phyloP scores from a whole-genome alignment of 2,329 filamentous ascomycete genomes.

The Macrophomina phaseolina region DNA sequence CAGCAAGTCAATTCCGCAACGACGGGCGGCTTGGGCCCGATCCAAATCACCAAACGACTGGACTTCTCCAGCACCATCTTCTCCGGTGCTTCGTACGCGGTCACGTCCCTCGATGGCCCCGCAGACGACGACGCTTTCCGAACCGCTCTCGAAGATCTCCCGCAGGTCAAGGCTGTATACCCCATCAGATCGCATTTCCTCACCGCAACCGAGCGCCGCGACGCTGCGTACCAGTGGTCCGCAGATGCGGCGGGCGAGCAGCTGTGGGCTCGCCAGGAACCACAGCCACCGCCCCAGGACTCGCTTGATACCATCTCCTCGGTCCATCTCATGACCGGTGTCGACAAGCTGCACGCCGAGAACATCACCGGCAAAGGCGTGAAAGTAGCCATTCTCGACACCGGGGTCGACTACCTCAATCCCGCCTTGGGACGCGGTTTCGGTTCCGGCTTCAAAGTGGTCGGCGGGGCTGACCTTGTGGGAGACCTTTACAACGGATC shows the following conservation, averaged over 20 bases:
- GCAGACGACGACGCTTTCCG: not conserved
- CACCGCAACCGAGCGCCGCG: not conserved
- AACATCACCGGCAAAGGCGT: not conserved
- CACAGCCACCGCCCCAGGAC: not conserved
- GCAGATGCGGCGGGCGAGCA: not conserved
- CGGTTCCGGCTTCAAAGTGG: conserved; percentile 4
- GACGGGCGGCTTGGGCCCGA: not conserved
- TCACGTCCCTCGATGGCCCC: not conserved
- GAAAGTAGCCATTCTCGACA: not conserved
- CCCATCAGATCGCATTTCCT: not conserved
- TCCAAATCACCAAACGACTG: not conserved
- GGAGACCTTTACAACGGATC: not conserved
- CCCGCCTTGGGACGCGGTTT: not conserved
- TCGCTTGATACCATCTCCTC: not conserved
- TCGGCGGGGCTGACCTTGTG: not conserved
- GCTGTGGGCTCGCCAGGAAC: not conserved
- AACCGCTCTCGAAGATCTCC: not conserved
- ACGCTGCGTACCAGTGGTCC: not conserved
- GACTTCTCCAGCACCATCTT: not conserved
- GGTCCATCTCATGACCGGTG: not conserved
- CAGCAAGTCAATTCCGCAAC: not conserved
- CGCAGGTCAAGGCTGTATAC: not conserved
- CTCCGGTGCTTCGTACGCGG: not conserved
- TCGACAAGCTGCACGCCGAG: conserved; percentile 1
- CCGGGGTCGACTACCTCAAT: not conserved